Evolutionary conservation across 2,329 filamentous ascomycete genomes (phyloP), one percentile per base, ranked within the genome.

Genomic region (Macrophomina phaseolina): DNA sequence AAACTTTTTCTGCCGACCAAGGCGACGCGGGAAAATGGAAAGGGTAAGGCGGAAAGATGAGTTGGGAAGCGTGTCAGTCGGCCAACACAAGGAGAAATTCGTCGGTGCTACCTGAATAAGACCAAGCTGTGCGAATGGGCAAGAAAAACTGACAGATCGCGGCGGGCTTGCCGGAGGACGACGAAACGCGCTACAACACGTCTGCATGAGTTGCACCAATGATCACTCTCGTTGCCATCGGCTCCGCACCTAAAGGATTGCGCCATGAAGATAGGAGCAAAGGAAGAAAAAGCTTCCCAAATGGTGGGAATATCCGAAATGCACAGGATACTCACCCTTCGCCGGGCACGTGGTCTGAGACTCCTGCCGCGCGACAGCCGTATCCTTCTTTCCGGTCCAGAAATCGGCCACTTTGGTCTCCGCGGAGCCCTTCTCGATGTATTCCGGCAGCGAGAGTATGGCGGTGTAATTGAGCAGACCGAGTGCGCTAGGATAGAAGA

Each of bases 401-500:
- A 61, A 61, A n/a, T 61, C 56, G 3, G 56, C 28, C 42, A 38
- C 42, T 16, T 48, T 61, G 14, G 56, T 61, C 8, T 28, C 42
- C n/a, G 56, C 28, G 18, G 64, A 14, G 1, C 61, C 48, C 51
- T 42, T 64, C 28, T 62, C 66, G 38, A 74, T 42, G 16, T 70
- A 68, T 42, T 69, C 69, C 12, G 71, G 70, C 4, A 52, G 34
- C 1, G 68, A 69, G 5, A 68, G 67, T 34, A 71, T 69, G 11
- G 74, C 72, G 30, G 69, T 69, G 48, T 71, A 69, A 18, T 72
- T 71, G 18, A 76, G 68, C 11, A 73, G 72, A 23, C 70, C 70
- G 14, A 76, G 73, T n/a, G 71, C 73, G 2, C 68, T 64, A 40
- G 69, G 62, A 60, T 75, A 75, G 67, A 68, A 76, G 16, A 65